Conservation (phyloP, 2,329 filamentous ascomycete genomes). For the Raffaelea albimanens region DNA sequence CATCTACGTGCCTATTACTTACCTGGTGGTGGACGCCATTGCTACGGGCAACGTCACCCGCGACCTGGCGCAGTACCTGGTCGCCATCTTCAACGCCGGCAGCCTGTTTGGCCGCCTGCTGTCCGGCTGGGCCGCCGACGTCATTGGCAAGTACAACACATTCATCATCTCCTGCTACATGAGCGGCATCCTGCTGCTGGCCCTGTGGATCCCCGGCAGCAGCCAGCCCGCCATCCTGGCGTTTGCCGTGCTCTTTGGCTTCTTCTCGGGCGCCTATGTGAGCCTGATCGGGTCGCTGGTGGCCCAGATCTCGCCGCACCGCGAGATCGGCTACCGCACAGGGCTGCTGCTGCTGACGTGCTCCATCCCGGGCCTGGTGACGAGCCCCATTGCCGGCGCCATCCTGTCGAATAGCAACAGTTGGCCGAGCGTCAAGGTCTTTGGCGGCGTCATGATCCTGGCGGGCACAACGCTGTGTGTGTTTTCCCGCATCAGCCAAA, state of each 20-base stretch:
- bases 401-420: slow-evolving; percentile 10
- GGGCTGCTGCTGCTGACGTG: slow-evolving; percentile 42
- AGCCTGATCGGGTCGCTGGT: slow-evolving; percentile 28
- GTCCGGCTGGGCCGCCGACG: slow-evolving; percentile 21
- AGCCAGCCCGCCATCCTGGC: slow-evolving; percentile 22
- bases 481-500: slow-evolving; percentile 16
- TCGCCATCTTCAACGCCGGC: slow-evolving; percentile 18
- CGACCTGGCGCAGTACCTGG: slow-evolving; percentile 15
- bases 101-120: slow-evolving; percentile 25
- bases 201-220: slow-evolving; percentile 31
- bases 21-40: slow-evolving; percentile 15
- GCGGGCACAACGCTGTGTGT: slow-evolving; percentile 19
- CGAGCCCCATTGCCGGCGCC: slow-evolving; percentile 40
- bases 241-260: slow-evolving; percentile 32
- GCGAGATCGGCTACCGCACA: slow-evolving; percentile 44
- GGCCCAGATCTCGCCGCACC: slow-evolving; percentile 43
- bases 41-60: slow-evolving; percentile 11
- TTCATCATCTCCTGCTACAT: slow-evolving; percentile 35
- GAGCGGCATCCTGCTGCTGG: slow-evolving; percentile 27
- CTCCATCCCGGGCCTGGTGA: slow-evolving; percentile 41
- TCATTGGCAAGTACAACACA: slow-evolving; percentile 28
- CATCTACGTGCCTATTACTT: slow-evolving; percentile 17
- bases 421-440: slow-evolving; percentile 27
- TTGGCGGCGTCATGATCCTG: slow-evolving; percentile 22
- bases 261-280: slow-evolving; percentile 31